Evolutionary conservation across 208 protist species (phyloP), one percentile per base, ranked within the genome.

Genomic region (Porcisia deanei): DNA sequence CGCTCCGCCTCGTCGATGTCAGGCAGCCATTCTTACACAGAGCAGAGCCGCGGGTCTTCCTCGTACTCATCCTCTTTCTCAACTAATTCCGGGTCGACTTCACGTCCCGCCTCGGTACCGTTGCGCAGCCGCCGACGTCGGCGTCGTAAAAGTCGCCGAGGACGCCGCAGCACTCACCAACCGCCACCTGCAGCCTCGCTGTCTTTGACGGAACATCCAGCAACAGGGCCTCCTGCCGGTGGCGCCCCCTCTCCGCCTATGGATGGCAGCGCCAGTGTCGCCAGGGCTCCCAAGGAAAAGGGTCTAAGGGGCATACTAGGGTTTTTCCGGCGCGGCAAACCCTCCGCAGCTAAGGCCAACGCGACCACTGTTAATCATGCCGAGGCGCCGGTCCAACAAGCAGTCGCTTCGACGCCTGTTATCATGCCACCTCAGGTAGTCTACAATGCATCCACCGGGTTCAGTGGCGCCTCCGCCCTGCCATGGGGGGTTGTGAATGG

Each of bases 311-410:
- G 64, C 1, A 34, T 82, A 14, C 49, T 74, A 65, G 70, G 58
- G 14, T 54, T 82, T 16, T 82, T 82, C 49, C 77, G 72, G 37
- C 71, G 77, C 57, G 52, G 45, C 72, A 77, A 82, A 70, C 66
- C 37, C 57, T 1, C 45, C 18, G 64, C 52, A 3, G 41, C 30
- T 1, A 71, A 47, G 37, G 39, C 22, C 9, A 43, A 34, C 41
- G 16, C 41, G 34, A 14, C 41, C 22, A 18, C 14, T 10, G 41
- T 16, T 18, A 43, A 20, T 16, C 16, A 67, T 30, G 34, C 22
- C 5, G 61, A 20, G 7, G 64, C 34, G 37, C 3, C 63, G 47
- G 54, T 30, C 1, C 58, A 18, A 43, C 41, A 47, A 54, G 9
- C 53, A 22, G 1, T 39, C 53, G 12, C 12, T 14, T n/a, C 39